These are phyloP conservation scores for Pilaira anomala DNA, from an alignment of 192 early-diverging fungal genomes.

Conservation along the genomic window DNA sequence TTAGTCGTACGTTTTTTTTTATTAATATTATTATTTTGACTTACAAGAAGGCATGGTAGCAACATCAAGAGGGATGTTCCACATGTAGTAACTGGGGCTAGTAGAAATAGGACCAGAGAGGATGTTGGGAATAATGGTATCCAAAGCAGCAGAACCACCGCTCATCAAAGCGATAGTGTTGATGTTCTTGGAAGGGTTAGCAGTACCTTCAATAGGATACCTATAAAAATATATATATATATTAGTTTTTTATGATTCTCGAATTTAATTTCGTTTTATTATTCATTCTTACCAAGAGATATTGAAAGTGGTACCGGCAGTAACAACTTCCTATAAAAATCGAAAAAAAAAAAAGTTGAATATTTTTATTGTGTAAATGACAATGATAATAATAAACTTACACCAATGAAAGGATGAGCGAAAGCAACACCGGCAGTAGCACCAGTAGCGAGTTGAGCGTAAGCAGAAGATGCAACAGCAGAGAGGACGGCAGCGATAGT, in stretches of 20 bases:
- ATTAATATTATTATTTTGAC: background rate
- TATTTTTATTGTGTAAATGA: background rate
- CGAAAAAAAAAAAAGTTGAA: conserved; percentile 8
- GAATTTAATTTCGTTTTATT: background rate
- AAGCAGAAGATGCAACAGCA: conserved; percentile 2
- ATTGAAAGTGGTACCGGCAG: conserved; percentile 11
- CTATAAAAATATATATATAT: too few species aligned
- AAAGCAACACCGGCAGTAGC: conserved; percentile 16
- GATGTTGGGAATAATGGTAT: background rate
- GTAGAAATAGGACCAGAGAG: conserved; percentile 17
- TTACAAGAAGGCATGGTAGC: conserved; percentile 24
- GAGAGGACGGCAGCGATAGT: conserved; percentile 6
- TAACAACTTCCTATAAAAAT: conserved; percentile 12
- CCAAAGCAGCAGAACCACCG: conserved; percentile 12
- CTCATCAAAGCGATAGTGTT: conserved; percentile 16
- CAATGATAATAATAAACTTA: background rate
- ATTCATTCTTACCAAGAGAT: conserved; percentile 9
- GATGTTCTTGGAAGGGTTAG: conserved; percentile 7
- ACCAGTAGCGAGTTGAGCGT: background rate
- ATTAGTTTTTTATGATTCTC: too few species aligned
- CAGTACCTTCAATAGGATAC: background rate
- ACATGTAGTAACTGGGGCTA: conserved; percentile 5
- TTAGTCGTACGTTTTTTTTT: background rate
- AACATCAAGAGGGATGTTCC: conserved; percentile 27
- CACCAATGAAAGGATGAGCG: conserved; percentile 1